Base-by-base conservation (phyloP, 495 filamentous ascomycete genomes). In the Pseudotulostoma volvatum region DNA sequence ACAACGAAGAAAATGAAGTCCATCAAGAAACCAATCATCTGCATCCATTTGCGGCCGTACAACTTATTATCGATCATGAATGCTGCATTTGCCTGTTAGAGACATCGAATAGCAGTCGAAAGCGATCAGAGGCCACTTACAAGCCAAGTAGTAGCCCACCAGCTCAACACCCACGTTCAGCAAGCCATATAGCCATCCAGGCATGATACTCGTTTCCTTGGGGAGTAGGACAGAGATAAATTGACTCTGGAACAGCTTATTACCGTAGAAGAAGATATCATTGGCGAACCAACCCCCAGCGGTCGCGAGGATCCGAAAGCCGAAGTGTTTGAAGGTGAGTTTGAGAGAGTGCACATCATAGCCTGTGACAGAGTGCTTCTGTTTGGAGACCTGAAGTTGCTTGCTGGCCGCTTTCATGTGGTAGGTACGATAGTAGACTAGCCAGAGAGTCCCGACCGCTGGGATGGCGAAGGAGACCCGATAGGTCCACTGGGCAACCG, bases 191-290 rank as follows among this genome's bases (percentile, higher is more conserved):
- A 84, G 63, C 86, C 86, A 94, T 31, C 64, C 73, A 3, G 74
- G 74, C 76, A 92, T 79, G 45, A 93, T 69, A 0, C 78, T 81
- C 1, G 59, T 53, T 42, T 68, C 63, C 21, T 58, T 47, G 9
- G 68, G 67, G 39, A 74, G 76, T 40, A 93, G 73, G 49, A 82
- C 77, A 1, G 47, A 58, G 52, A 93, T 92, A 57, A 94, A 94
- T 52, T 86, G 71, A 45, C 67, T 68, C 60, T 92, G 84, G 70
- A 94, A 94, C 28, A 94, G 77, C 71, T 93, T 93, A 79, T 93
- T 94, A 46, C 85, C 86, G 59, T 94, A 94, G 65, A 94, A 94
- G 71, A 94, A 93, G 14, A 94, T 74, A 56, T 93, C 86, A 54
- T 93, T 94, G 62, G 73, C 76, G 55, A 81, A 94, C 85, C 86